Percentiles rank a stretch among this genome's conserved stretches.
Evolutionary conservation across 192 early-diverging fungal species (phyloP).

Genomic region (Coemansia sp.): DNA sequence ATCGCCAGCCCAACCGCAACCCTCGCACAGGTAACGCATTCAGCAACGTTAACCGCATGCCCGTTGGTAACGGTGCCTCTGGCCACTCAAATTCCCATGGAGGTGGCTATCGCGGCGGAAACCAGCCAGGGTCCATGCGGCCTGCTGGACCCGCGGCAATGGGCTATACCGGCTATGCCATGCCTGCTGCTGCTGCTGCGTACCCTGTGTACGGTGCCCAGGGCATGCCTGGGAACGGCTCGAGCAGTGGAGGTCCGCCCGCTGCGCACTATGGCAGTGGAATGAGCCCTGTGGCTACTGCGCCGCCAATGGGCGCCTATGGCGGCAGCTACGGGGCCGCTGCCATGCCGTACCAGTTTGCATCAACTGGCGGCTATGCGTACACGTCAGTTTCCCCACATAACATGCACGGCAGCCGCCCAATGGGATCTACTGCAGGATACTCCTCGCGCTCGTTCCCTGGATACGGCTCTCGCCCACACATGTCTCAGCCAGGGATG

Average conservation of each 20-base stretch:
- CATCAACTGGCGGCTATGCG: constrained; percentile 18
- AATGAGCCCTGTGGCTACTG: constrained; percentile 1
- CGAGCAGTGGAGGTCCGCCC: constrained; percentile 2
- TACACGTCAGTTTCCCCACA: constrained; percentile 22
- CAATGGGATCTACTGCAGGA: constrained; percentile 4
- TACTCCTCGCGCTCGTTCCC: constrained; percentile 13
- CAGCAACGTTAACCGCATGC: constrained; percentile 32
- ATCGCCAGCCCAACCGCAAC: constrained; percentile 18
- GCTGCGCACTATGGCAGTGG: constrained; percentile 16
- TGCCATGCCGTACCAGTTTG: constrained; percentile 30
- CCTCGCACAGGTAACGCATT: constrained; percentile 8
- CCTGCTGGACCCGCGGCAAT: constrained; percentile 3
- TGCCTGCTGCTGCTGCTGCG: constrained; percentile 13
- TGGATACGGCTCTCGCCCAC: constrained; percentile 8
- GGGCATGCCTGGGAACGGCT: constrained; percentile 12
- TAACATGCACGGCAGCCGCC: constrained; percentile 13
- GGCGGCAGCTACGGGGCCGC: constrained; percentile 11
- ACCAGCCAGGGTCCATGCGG: constrained; percentile 7
- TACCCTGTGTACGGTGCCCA: constrained; percentile 26
- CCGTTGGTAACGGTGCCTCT: constrained; percentile 9
- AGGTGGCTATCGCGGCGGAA: constrained; percentile 9
- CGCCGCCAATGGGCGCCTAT: constrained; percentile 8
- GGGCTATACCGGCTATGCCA: constrained; percentile 27
- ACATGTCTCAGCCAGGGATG: constrained; percentile 11
- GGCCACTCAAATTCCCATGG: constrained; percentile 5